phyloP scores from a whole-genome alignment of 2,329 filamentous ascomycete species.

The Fusarium foetens region DNA sequence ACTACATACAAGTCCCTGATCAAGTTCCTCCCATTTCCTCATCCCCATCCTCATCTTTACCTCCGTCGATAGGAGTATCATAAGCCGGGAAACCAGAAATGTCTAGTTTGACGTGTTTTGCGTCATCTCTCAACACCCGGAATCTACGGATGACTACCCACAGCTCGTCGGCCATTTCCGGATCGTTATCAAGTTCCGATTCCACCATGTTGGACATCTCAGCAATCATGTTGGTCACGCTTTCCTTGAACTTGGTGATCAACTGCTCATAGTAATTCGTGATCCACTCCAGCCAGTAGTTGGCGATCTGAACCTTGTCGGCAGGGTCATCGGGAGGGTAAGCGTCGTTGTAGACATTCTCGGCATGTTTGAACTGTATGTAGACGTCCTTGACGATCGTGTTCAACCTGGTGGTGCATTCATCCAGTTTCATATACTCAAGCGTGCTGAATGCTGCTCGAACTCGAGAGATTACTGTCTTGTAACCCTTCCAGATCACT shows the following conservation, averaged over 20 bases:
- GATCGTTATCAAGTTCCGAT: not conserved
- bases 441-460: too few relatives aligned
- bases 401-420: not conserved
- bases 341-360: not conserved
- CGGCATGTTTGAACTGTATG: not conserved
- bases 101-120: not conserved
- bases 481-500: too few relatives aligned
- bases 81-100: not conserved
- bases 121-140: too few relatives aligned
- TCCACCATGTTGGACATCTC: not conserved
- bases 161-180: not conserved
- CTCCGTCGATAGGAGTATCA: not conserved
- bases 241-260: not conserved
- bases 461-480: too few relatives aligned
- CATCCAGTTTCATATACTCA: too few relatives aligned
- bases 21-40: not conserved
- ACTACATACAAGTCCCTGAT: not conserved
- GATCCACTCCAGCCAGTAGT: constrained; percentile 4
- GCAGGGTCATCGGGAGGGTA: too few relatives aligned
- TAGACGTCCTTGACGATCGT: not conserved
- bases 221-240: not conserved
- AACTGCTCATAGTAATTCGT: not conserved
- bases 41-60: not conserved
- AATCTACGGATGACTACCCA: not conserved
- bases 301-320: not conserved